A percentile compares a stretch with the other conserved stretches of the same genome.
These are phyloP conservation scores for Strobilomyces echinocephalus DNA, from an alignment of 768 basidiomycete species.

Conservation along the genomic window DNA sequence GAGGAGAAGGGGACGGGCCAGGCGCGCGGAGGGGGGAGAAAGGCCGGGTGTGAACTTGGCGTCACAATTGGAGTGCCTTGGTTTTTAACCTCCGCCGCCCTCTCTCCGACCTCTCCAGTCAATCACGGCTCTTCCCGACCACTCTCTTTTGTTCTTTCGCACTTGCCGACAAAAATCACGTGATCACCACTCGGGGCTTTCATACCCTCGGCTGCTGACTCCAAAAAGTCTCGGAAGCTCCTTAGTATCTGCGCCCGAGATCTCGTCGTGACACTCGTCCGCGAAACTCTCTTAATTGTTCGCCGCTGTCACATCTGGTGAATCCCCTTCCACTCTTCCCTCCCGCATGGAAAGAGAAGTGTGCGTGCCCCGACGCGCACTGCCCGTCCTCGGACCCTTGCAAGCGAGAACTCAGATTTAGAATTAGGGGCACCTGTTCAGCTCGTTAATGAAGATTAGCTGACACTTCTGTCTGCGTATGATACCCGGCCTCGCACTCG, in stretches of 20 bases:
- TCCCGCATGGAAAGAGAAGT: too few species aligned
- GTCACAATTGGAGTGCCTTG: constrained; percentile 20
- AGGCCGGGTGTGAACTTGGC: constrained; percentile 27
- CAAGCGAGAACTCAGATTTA: not conserved
- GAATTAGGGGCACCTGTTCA: not conserved
- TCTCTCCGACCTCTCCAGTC: not conserved
- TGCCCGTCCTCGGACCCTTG: too few species aligned
- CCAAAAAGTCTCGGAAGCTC: too few species aligned
- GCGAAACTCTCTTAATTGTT: not conserved
- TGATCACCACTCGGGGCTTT: too few species aligned
- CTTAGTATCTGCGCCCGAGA: not conserved
- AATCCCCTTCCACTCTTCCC: too few species aligned
- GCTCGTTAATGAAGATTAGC: constrained; percentile 11
- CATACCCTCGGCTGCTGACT: constrained; percentile 5
- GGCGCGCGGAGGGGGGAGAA: constrained; percentile 23
- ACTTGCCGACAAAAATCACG: too few species aligned
- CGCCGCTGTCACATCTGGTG: constrained; percentile 5
- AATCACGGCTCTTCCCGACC: not conserved
- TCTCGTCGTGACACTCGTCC: not conserved
- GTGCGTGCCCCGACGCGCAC: too few species aligned
- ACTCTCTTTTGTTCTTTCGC: not conserved
- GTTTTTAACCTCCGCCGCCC: constrained; percentile 31
- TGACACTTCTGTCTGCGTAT: too few species aligned
- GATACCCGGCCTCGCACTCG: constrained; percentile 4
- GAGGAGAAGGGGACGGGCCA: not conserved